phyloP scores from a whole-genome alignment of 2,329 filamentous ascomycete species.

The Piedraia hortae region DNA sequence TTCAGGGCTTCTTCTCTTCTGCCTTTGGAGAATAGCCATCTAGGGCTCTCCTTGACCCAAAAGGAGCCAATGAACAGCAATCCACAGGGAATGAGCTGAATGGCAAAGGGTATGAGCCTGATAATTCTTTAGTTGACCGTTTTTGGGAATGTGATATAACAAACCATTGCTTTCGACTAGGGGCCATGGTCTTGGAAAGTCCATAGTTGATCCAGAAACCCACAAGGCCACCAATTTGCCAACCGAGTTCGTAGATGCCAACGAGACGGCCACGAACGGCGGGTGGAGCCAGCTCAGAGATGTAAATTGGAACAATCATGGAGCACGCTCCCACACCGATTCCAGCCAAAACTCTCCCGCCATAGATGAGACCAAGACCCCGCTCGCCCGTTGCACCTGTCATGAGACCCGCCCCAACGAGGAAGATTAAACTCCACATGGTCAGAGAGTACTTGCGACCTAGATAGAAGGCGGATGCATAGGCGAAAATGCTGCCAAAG shows the following conservation, averaged over 20 bases:
- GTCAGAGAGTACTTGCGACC: constrained; percentile 38
- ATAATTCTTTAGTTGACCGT: no score
- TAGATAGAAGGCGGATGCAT: constrained; percentile 35
- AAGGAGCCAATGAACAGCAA: constrained; percentile 22
- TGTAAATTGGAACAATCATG: constrained; percentile 31
- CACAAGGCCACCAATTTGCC: constrained; percentile 24
- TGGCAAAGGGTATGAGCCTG: constrained; percentile 25
- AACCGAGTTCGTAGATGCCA: constrained; percentile 28
- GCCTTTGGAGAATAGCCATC: constrained; percentile 19
- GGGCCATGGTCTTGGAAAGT: constrained; percentile 16
- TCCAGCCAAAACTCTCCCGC: constrained; percentile 28
- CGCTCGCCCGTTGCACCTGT: constrained; percentile 32
- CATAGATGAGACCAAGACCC: constrained; percentile 34
- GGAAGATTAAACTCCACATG: constrained; percentile 34
- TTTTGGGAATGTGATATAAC: no score
- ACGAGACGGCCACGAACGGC: constrained; percentile 31
- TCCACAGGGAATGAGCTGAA: constrained; percentile 40
- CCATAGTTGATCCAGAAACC: constrained; percentile 16
- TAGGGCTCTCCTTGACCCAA: constrained; percentile 19
- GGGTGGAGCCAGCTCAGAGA: constrained; percentile 28
- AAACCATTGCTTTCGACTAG: constrained; percentile 19
- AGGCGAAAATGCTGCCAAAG: constrained; percentile 48
- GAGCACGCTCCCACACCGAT: constrained; percentile 28
- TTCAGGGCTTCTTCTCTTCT: constrained; percentile 15
- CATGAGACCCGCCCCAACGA: constrained; percentile 45